These are phyloP conservation scores for Trichoderma gamsii DNA, from an alignment of 495 filamentous ascomycete genomes.

Conservation along the genomic window DNA sequence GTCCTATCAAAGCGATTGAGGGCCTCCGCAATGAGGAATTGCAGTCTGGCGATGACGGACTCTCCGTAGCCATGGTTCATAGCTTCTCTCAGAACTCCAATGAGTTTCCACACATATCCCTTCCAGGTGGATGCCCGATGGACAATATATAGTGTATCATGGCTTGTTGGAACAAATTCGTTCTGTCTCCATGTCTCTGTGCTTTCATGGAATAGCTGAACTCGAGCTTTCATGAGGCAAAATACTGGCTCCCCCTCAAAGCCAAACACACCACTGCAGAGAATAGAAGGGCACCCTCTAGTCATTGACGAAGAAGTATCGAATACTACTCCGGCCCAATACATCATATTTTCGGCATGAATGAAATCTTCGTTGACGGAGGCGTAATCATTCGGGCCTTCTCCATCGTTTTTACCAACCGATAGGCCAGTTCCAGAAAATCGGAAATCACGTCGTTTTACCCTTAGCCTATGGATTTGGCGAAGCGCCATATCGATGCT, in stretches of 20 bases:
- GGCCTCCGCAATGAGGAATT: neutral
- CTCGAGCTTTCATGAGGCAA: constrained; percentile 3
- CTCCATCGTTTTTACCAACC: neutral
- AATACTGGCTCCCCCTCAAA: neutral
- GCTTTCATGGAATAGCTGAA: neutral
- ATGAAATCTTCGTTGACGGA: constrained; percentile 2
- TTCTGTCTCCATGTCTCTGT: neutral
- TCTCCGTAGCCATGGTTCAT: neutral
- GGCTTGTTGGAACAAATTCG: constrained; percentile 2
- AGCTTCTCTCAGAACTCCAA: neutral
- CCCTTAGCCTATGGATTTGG: neutral
- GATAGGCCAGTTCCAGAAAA: neutral
- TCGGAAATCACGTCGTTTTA: neutral
- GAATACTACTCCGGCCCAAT: constrained; percentile 4
- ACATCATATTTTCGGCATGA: constrained; percentile 7
- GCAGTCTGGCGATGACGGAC: neutral
- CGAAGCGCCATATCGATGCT: constrained; percentile 3
- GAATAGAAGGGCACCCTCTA: neutral
- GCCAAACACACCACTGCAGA: constrained; percentile 2
- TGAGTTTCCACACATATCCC: neutral
- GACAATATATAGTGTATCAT: neutral
- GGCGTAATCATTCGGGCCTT: too few species aligned
- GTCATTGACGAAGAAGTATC: constrained; percentile 6
- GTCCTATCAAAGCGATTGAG: neutral
- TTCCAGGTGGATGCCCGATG: constrained; percentile 6